These are phyloP conservation scores for Medakamo hakoo DNA, from an alignment of 139 green algal genomes.

Conservation along the genomic window DNA sequence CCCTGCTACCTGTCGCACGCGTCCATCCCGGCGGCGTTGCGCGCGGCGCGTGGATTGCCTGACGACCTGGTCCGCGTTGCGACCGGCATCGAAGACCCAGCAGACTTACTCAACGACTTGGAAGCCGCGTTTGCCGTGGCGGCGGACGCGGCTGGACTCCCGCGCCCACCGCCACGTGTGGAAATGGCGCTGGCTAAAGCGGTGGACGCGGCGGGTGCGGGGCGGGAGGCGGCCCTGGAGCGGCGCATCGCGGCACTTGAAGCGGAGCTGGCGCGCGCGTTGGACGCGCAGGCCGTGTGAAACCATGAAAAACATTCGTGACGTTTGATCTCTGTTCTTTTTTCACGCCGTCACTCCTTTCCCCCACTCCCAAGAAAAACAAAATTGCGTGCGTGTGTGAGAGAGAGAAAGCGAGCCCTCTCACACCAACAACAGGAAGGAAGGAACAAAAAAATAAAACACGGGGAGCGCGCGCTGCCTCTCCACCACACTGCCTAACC, in stretches of 20 bases:
- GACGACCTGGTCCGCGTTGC: constrained; percentile 93
- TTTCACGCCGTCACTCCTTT: too few species aligned
- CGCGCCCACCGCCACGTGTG: too few species aligned
- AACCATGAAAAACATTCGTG: background rate
- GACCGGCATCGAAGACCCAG: background rate
- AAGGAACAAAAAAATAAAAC: background rate
- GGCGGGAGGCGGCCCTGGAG: background rate
- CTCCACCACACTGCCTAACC: too few species aligned
- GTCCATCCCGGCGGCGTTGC: constrained; percentile 70
- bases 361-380: too few species aligned
- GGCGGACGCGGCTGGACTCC: background rate
- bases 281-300: background rate
- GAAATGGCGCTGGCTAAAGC: background rate
- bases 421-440: background rate
- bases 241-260: background rate
- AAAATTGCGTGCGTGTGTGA: too few species aligned
- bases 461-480: too few species aligned
- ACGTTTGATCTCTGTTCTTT: background rate
- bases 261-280: background rate
- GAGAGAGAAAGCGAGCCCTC: too few species aligned
- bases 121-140: background rate
- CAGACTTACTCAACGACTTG: background rate
- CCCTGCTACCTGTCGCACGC: constrained; percentile 98
- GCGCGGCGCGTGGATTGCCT: constrained; percentile 70
- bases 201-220: background rate